Evolutionary conservation across 805 yeast genomes (phyloP).

Genomic region (Wickerhamiella vanderwaltii): DNA sequence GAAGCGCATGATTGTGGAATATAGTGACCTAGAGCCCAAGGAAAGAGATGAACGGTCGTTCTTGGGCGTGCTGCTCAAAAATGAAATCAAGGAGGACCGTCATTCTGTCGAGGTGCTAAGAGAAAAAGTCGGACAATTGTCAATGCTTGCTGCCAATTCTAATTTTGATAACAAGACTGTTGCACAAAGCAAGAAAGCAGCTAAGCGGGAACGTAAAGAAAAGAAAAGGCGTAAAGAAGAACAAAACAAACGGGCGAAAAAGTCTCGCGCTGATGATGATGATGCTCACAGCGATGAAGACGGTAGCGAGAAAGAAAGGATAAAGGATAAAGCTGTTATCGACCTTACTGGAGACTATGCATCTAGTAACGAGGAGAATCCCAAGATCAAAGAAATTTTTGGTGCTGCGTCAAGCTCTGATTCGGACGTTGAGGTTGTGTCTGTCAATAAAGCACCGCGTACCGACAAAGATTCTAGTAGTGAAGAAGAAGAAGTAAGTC

Average conservation of each 20-base stretch:
- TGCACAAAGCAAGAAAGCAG: background rate
- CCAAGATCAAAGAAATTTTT: background rate
- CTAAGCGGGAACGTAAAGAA: background rate
- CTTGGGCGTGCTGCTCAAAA: conserved; percentile 17
- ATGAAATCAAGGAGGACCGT: conserved; percentile 1
- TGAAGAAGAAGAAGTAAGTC: conserved; percentile 6
- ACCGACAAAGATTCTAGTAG: background rate
- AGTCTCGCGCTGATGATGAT: background rate
- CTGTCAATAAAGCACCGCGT: background rate
- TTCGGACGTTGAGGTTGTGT: background rate
- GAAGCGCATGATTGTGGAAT: conserved; percentile 14
- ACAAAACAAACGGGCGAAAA: background rate
- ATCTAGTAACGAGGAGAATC: background rate
- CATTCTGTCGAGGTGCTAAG: conserved; percentile 6
- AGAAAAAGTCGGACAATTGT: background rate
- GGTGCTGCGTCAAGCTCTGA: conserved; percentile 6
- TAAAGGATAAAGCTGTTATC: background rate
- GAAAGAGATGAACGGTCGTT: conserved; percentile 15
- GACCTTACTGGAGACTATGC: background rate
- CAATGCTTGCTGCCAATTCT: background rate
- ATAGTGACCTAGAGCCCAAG: background rate
- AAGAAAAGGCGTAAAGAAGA: background rate
- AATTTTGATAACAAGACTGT: too few species aligned
- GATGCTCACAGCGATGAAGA: too few species aligned
- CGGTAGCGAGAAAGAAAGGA: background rate